Percentiles rank a stretch among this genome's conserved stretches.
These are phyloP conservation scores for Heritiera littoralis DNA, from an alignment of 345 rosid genomes.

Conservation along the genomic window DNA sequence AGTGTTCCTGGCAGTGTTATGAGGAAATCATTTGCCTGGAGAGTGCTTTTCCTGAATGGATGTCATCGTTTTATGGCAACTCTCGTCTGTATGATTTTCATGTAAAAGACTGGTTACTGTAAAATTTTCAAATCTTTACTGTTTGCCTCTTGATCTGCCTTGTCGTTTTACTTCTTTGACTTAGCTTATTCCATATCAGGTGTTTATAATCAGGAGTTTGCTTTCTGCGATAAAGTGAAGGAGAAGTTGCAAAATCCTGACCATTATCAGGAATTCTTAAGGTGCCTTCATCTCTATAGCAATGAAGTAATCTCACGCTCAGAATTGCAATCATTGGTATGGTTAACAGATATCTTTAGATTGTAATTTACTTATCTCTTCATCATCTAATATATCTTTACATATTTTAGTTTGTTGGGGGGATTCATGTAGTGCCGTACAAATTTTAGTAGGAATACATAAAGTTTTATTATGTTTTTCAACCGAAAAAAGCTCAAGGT, in stretches of 20 bases:
- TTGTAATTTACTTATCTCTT: neutral
- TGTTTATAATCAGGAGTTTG: constrained; percentile 61
- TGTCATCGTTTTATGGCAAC: too few relatives aligned
- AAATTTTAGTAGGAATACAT: neutral
- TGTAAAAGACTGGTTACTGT: neutral
- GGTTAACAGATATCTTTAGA: constrained; percentile 24
- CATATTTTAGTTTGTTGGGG: too few relatives aligned
- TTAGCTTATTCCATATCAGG: constrained; percentile 44
- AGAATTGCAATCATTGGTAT: constrained; percentile 87
- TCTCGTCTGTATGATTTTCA: neutral
- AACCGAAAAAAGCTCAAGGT: neutral
- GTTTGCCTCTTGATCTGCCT: neutral
- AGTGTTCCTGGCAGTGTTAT: too few relatives aligned
- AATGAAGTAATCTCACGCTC: constrained; percentile 76
- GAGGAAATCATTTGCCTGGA: too few relatives aligned
- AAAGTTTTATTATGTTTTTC: neutral
- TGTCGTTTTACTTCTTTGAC: constrained; percentile 9
- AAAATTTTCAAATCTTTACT: neutral
- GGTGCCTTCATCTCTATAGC: constrained; percentile 82
- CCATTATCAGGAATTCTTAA: constrained; percentile 73
- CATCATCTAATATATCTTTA: too few relatives aligned
- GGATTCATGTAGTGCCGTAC: neutral
- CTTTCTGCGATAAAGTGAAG: constrained; percentile 82
- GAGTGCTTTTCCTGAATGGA: too few relatives aligned
- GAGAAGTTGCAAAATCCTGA: constrained; percentile 67